Base-by-base conservation (phyloP, 2,329 filamentous ascomycete genomes). In the Penicillium sclerotiorum region DNA sequence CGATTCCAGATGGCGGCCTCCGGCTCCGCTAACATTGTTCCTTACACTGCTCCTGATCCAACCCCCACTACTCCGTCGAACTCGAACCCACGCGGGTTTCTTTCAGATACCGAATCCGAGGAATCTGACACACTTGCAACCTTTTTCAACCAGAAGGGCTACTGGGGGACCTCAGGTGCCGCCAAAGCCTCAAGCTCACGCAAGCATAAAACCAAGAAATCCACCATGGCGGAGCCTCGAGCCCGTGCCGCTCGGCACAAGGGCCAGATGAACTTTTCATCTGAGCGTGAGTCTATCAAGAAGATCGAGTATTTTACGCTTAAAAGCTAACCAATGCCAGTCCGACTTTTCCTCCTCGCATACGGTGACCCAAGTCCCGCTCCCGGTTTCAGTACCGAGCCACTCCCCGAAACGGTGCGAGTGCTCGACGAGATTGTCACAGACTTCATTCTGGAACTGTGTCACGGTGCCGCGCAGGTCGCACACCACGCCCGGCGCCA, bases 361-460 rank as follows among this genome's bases (percentile, higher is more conserved):
- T 76, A 74, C 47, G 74, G 74, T 17, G 73, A 76, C 45, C 73
- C 74, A 25, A 65, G 67, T 22, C 67, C 73, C 48, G 64, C 66
- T 8, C 91, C 90, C 68, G n/a, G n/a, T n/a, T 90, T 95, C 72
- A 83, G 87, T 49, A 79, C 82, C 50, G 80, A 87, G 47, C 89
- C 91, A 1, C 85, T 97, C 21, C 86, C 89, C 15, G 85, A 91
- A 67, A 96, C 92, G 8, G 81, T 96, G 52, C 86, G 88, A 54
- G 83, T 93, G 44, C 86, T 97, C 43, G 94, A 97, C 77, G 92
- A 96, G 75, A 93, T 97, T 61, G 84, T 96, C 53, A 96, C 92
- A 55, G 94, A 97, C 77, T 96, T 95, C 78, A 90, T 97, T 69
- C 90, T 95, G 68, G 90, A 94, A 70, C 86, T 94, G 47, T 93